Percentiles rank a stretch among this genome's conserved stretches.
phyloP scores from a whole-genome alignment of 2,329 filamentous ascomycete species.

The Scopulariopsis brevicaulis region DNA sequence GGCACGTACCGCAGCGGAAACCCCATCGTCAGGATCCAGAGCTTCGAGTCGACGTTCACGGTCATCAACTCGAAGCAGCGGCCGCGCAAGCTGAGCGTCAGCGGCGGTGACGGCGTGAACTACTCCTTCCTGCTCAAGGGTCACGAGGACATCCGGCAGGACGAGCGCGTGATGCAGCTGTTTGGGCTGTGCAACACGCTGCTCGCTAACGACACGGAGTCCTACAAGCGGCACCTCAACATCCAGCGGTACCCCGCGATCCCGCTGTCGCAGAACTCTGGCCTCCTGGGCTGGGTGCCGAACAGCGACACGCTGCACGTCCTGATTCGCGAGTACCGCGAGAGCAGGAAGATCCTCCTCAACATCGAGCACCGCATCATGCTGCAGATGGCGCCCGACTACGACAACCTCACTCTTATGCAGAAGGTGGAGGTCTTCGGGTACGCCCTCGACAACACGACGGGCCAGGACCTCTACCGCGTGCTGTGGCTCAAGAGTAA shows the following conservation, averaged over 20 bases:
- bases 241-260: constrained; percentile 97
- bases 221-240: constrained; percentile 91
- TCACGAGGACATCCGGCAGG: constrained; percentile 98
- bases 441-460: constrained; percentile 98
- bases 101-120: constrained; percentile 76
- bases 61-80: constrained; percentile 97
- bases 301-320: constrained; percentile 97
- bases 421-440: constrained; percentile 99
- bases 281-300: constrained; percentile 89
- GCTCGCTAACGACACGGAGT: constrained; percentile 85
- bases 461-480: constrained; percentile 93
- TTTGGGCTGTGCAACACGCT: constrained; percentile 97
- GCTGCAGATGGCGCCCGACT: constrained; percentile 99
- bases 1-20: constrained; percentile 77
- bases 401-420: constrained; percentile 97
- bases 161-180: constrained; percentile 98
- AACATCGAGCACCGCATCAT: constrained; percentile 99
- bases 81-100: constrained; percentile 77
- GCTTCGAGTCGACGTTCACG: constrained; percentile 79
- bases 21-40: constrained; percentile 73
- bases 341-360: constrained; percentile 90
- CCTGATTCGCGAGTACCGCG: constrained; percentile 92
- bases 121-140: constrained; percentile 93
- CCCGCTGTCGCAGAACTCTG: constrained; percentile 90
- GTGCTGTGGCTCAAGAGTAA: constrained; percentile 99